Base-by-base conservation (phyloP, 495 filamentous ascomycete species). In the Gamarada debralockiae region DNA sequence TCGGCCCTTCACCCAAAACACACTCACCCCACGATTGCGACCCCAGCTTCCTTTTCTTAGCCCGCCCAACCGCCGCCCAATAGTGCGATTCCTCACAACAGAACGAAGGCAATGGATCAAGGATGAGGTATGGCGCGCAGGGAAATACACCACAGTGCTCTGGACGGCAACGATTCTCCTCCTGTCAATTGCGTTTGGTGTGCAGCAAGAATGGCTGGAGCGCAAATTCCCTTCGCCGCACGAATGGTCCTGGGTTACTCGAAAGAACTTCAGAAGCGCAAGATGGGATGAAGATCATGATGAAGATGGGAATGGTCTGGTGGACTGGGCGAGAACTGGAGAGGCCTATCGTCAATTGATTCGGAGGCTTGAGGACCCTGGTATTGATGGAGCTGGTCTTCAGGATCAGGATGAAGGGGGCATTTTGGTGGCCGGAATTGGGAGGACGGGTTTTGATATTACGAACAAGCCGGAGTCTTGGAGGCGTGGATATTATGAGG, bases 11-110 rank as follows among this genome's bases (percentile, higher is more conserved):
- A 57, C 59, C 33, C 55, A 55, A 18, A 62, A 62, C 25, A 56
- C 52, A 21, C 45, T 55, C 13, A 40, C 41, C 3, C 41, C 55
- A 5, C 52, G 50, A 22, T 23, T 55, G 20, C 82, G 90, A n/a
- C 90, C 90, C 23, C 86, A 92, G 63, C 70, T 93, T 22, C 86
- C 87, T 17, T 96, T 90, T 66, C 84, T 90, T 62, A 78, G 78
- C 47, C 44, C 64, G 4, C 38, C 65, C 62, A 58, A 70, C 13
- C 72, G 71, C 13, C 15, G 40, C 15, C 80, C 83, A 21, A 76
- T 83, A 33, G 76, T 81, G 5, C 85, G 90, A 20, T 73, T 88
- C 39, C 69, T 92, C 25, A 90, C 86, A n/a, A 92, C 89, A 0
- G 83, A 90, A 62, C 78, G 77, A 47, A 85, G 83, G 49, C 72